Base-by-base conservation (phyloP, 2,329 filamentous ascomycete species). In the Penicillium verrucosum region DNA sequence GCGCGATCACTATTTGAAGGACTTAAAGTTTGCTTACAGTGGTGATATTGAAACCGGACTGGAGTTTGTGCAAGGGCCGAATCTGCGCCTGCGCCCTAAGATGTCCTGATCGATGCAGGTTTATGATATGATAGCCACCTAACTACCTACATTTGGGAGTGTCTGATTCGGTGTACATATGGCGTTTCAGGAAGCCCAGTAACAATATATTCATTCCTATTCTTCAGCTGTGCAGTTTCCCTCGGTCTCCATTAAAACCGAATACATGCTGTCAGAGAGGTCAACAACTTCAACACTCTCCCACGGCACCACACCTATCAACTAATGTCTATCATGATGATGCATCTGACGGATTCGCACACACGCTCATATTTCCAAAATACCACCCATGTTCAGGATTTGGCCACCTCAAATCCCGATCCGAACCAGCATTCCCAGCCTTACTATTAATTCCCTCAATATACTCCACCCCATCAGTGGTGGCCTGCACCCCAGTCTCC, bases 21-120 rank as follows among this genome's bases (percentile, higher is more conserved):
- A 78, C 62, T 64, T 75, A 12, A 72, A 68, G 65, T 72, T 75
- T 53, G 71, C 74, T 1, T 67, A 68, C 52, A 71, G 68, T 51
- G 76, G 75, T 8, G 63, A 68, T 29, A 54, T 77, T 21, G 65
- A 70, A 3, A 65, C 68, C 23, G 67, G 68, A 5, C 60, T 77
- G 61, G 70, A 73, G 50, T 69, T 64, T 57, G 59, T 59, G 0
- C 59, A 60, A 29, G 65, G 63, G 6, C 56, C 60, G 11, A 54
- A 37, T 45, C n/a, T 66, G 44, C 62, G 54, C 23, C 37, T 66
- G 18, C 57, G 61, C 0, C 51, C 58, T 0, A 61, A 62, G 54
- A 37, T 56, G 23, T 51, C 51, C 1, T 65, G 27, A 47, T 41
- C 12, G n/a, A 44, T 44, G 14, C 7, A 25, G 11, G 12, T 29